A percentile compares a stretch with the other conserved stretches of the same genome.
Conservation (phyloP, 257 asterid genomes). For the Ehretia macrophylla region DNA sequence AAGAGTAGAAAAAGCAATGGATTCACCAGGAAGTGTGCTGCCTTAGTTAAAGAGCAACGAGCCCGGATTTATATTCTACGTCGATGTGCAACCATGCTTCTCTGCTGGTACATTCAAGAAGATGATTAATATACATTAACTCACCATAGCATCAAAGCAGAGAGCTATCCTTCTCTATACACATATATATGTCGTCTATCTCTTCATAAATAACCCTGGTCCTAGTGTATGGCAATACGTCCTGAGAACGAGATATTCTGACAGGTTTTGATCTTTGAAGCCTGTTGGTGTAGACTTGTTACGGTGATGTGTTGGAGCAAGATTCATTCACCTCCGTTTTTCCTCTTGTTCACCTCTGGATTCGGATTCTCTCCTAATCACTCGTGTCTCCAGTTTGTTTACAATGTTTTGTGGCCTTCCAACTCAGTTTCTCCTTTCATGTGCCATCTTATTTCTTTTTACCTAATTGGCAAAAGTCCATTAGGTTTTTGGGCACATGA, state of each 20-base stretch:
- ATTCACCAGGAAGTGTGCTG: conserved; percentile 63
- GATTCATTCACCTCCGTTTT: no score
- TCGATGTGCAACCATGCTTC: conserved; percentile 83
- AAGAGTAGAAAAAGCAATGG: conserved; percentile 39
- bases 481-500: conserved; percentile 28
- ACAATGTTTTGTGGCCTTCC: not conserved
- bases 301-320: conserved; percentile 1
- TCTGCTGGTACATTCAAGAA: conserved; percentile 68
- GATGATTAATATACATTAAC: conserved; percentile 33
- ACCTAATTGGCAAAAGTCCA: conserved; percentile 27
- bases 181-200: no score
- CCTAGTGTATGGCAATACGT: not conserved
- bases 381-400: no score
- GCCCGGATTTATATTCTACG: conserved; percentile 76
- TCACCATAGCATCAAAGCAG: not conserved
- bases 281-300: conserved; percentile 10
- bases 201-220: not conserved
- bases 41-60: conserved; percentile 66
- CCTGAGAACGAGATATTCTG: not conserved
- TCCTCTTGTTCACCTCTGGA: no score
- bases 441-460: conserved; percentile 25
- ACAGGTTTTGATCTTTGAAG: not conserved
- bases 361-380: no score
- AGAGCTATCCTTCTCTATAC: not conserved
- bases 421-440: conserved; percentile 16